Evolutionary conservation across 345 rosid species (phyloP).

Genomic region (Eucalyptus cloeziana): DNA sequence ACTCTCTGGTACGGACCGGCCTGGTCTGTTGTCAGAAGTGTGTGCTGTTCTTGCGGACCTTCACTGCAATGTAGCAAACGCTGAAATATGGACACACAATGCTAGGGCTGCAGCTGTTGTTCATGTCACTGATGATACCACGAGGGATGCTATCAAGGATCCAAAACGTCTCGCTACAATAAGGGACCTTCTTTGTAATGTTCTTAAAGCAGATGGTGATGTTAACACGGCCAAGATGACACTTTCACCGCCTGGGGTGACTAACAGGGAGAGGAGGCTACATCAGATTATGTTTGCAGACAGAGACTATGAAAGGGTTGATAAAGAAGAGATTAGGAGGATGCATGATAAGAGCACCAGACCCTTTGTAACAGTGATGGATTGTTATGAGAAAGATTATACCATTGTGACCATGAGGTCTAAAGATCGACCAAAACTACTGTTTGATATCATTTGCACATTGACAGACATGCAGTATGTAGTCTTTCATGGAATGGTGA

Average conservation of each 20-base stretch:
- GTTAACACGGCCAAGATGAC: constrained; percentile 3
- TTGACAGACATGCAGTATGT: constrained; percentile 92
- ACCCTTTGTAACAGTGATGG: constrained; percentile 57
- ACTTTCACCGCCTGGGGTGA: constrained; percentile 5
- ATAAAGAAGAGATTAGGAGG: constrained; percentile 16
- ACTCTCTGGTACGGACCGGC: constrained; percentile 78
- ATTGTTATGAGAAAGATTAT: constrained; percentile 65
- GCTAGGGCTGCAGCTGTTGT: constrained; percentile 86
- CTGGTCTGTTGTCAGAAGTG: constrained; percentile 83
- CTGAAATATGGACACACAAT: constrained; percentile 97
- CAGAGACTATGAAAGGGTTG: constrained; percentile 69
- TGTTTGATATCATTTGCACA: constrained; percentile 65
- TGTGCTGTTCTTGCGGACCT: constrained; percentile 85
- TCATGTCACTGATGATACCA: constrained; percentile 55
- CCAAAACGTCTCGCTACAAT: constrained; percentile 48
- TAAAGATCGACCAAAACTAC: constrained; percentile 30
- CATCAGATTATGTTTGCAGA: constrained; percentile 89
- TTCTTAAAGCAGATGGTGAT: constrained; percentile 50
- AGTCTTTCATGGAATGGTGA: constrained; percentile 84
- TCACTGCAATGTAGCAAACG: constrained; percentile 68
- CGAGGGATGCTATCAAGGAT: constrained; percentile 53
- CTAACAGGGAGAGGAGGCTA: constrained; percentile 16
- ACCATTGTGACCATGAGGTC: constrained; percentile 77
- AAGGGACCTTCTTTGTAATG: constrained; percentile 52
- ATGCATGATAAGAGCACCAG: constrained; percentile 26